Evolutionary conservation across 164 flowering plant species (phyloP).

Genomic region (Litsea cubeba): DNA sequence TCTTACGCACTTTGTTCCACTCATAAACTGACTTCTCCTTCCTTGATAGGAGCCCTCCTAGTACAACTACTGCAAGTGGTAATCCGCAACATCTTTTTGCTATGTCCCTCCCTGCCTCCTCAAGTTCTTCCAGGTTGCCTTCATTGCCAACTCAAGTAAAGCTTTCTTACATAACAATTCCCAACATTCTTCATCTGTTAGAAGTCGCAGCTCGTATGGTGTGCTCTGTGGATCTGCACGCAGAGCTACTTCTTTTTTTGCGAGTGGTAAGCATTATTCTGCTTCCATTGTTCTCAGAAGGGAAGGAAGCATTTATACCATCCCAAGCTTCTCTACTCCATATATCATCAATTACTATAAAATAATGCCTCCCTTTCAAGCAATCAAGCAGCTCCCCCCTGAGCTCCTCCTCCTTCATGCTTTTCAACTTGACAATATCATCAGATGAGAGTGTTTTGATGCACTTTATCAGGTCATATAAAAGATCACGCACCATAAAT

Average conservation of each 20-base stretch:
- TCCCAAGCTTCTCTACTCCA: slow-evolving; percentile 42
- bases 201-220: neutral
- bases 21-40: neutral
- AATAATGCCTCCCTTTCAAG: slow-evolving; percentile 36
- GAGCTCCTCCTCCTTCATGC: slow-evolving; percentile 29
- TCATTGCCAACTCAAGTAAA: neutral
- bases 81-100: neutral
- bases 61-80: neutral
- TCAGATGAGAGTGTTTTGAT: slow-evolving; percentile 5
- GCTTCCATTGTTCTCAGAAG: slow-evolving; percentile 29
- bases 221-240: neutral
- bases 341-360: slow-evolving; percentile 52
- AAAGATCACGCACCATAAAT: slow-evolving; percentile 13
- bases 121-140: neutral
- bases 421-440: slow-evolving; percentile 32
- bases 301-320: slow-evolving; percentile 28
- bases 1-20: neutral
- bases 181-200: neutral
- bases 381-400: slow-evolving; percentile 29
- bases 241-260: slow-evolving; percentile 21
- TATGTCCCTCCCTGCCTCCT: neutral
- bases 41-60: slow-evolving; percentile 5
- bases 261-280: slow-evolving; percentile 44
- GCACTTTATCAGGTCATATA: neutral
- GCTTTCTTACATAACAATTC: slow-evolving; percentile 3